phyloP scores from a whole-genome alignment of 768 basidiomycete genomes.

The Trametes cubensis region DNA sequence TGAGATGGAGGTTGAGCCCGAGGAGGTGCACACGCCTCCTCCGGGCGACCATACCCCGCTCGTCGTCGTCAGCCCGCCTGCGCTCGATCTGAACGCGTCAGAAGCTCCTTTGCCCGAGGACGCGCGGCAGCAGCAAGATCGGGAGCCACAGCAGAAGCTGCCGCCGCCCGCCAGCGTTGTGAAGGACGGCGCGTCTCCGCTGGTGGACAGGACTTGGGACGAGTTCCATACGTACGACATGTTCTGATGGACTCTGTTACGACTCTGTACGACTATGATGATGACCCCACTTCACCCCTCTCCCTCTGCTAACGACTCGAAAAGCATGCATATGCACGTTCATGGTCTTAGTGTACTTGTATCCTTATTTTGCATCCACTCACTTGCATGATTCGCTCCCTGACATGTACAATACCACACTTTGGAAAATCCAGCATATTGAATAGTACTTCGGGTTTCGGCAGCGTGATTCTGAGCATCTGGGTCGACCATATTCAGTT shows the following conservation, averaged over 20 bases:
- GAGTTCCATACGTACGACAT: conserved; percentile 12
- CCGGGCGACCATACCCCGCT: conserved; percentile 13
- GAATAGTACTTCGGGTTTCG: too few species aligned
- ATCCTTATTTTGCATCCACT: neutral
- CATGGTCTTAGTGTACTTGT: too few species aligned
- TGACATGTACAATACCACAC: neutral
- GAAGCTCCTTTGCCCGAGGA: neutral
- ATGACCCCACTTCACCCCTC: neutral
- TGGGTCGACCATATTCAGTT: too few species aligned
- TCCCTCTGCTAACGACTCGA: too few species aligned
- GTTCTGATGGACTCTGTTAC: neutral
- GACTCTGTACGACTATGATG: neutral
- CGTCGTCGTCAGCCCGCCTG: conserved; percentile 6
- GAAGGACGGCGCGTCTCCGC: conserved; percentile 2
- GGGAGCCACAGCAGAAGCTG: neutral
- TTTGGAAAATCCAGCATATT: too few species aligned
- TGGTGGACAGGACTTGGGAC: conserved; percentile 8
- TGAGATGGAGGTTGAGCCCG: conserved; percentile 22
- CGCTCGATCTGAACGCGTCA: neutral
- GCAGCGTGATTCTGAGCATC: too few species aligned
- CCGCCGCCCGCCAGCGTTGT: neutral
- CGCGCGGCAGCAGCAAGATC: neutral
- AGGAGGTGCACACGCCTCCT: conserved; percentile 20
- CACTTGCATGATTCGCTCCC: neutral
- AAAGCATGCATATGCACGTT: too few species aligned